Conservation (phyloP, 1,284 basidiomycete genomes). For the Cystobasidiaceae sp. region DNA sequence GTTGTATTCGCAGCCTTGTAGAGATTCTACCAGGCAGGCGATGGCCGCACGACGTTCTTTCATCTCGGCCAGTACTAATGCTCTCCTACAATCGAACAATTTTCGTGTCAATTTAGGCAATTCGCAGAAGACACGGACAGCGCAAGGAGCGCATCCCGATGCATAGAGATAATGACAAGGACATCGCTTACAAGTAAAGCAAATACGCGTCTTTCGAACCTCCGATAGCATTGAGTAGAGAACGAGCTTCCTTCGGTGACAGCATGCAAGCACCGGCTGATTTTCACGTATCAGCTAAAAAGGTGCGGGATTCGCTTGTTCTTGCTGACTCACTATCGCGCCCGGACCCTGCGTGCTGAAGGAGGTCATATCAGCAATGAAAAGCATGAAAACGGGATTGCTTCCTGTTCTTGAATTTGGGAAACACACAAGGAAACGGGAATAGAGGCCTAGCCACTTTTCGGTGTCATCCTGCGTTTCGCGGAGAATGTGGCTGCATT, state of each 20-base stretch:
- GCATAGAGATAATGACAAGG: too few species aligned
- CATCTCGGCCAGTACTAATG: constrained; percentile 70
- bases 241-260: constrained; percentile 52
- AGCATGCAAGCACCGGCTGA: constrained; percentile 40
- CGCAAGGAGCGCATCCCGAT: neutral
- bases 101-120: neutral
- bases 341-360: constrained; percentile 36
- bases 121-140: neutral
- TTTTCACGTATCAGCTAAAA: neutral
- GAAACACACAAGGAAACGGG: constrained; percentile 70
- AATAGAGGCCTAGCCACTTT: constrained; percentile 71
- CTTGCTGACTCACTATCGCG: constrained; percentile 39
- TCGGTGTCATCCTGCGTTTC: constrained; percentile 65
- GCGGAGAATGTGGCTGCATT: constrained; percentile 63
- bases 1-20: constrained; percentile 82
- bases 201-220: constrained; percentile 66
- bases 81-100: constrained; percentile 56
- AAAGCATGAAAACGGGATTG: neutral
- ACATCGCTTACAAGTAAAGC: constrained; percentile 64
- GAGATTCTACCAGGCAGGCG: constrained; percentile 70
- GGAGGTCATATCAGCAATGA: neutral
- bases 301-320: neutral
- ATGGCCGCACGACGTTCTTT: constrained; percentile 78
- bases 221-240: constrained; percentile 44
- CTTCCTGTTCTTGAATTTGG: constrained; percentile 31